Base-by-base conservation (phyloP, 1,284 basidiomycete species). In the Sporisorium graminicola region DNA sequence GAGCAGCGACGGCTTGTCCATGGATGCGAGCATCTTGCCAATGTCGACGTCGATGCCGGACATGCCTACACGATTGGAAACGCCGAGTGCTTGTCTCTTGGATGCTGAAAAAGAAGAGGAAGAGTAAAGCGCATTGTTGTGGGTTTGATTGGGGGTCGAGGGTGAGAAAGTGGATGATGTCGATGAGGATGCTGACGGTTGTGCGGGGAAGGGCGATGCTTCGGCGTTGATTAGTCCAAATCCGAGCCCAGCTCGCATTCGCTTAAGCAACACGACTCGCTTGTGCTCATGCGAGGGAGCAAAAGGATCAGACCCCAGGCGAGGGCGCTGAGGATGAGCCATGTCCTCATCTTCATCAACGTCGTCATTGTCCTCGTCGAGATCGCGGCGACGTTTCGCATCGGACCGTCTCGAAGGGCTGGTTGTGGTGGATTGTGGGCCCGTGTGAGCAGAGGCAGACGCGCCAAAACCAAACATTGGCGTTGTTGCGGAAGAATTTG, bases 1-100 rank as follows among this genome's bases (percentile, higher is more conserved):
- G 0, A 84, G 75, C 13, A 84, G 69, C 18, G 79, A 77, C 5
- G 81, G 71, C 58, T 76, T 79, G 58, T 84, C 82, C 53, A 83
- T 78, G 16, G 78, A 79, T 13, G 81, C 81, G 6, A 82, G 72
- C 68, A 72, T 67, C 54, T 77, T 79, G 54, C 81, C 81, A 14
- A 82, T 68, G 33, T 82, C 81, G 1, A 76, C 74, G 31, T 73
- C 75, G 44, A 70, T 72, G 13, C 74, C 63, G 5, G 77, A 72
- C 69, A 73, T 76, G 51, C 74, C 68, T 4, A 68, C 68, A 7
- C 61, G 58, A 22, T 62, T 65, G 1, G 52, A 44, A 13, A 42
- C 46, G 10, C 60, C 65, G 12, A 70, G 44, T 2, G 73, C 73
- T 24, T 26, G 73, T 31, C 73, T 67, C 50, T 75, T 75, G 22